These are phyloP conservation scores for Neurospora africana DNA, from an alignment of 495 filamentous ascomycete genomes.

Conservation along the genomic window DNA sequence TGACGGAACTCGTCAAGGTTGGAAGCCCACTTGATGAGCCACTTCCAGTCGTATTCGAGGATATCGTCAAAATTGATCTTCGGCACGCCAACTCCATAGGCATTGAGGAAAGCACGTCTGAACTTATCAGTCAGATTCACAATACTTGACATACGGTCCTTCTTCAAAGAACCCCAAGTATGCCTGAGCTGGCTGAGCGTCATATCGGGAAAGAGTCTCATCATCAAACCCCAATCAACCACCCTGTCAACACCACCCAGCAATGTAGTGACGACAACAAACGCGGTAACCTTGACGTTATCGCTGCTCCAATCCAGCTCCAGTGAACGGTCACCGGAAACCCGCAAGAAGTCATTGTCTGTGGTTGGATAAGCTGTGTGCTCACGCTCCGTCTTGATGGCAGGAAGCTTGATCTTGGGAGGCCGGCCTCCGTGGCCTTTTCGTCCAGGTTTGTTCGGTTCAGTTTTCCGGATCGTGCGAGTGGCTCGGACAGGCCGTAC, in stretches of 20 bases:
- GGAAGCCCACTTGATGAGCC: conserved; percentile 59
- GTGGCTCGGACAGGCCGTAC: neutral
- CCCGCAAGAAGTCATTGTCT: conserved; percentile 27
- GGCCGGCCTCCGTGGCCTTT: conserved; percentile 7
- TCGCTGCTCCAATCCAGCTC: conserved; percentile 30
- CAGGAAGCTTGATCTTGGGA: conserved; percentile 22
- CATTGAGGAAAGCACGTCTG: conserved; percentile 61
- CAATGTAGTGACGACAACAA: conserved; percentile 61
- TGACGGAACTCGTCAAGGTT: conserved; percentile 29
- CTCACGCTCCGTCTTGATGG: conserved; percentile 28
- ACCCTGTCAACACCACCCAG: conserved; percentile 59
- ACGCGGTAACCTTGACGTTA: conserved; percentile 50
- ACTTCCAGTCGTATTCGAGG: conserved; percentile 64
- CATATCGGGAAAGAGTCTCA: conserved; percentile 53
- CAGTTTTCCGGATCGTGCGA: neutral
- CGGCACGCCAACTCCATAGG: conserved; percentile 61
- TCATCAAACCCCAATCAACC: conserved; percentile 66
- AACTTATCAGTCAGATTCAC: conserved; percentile 66
- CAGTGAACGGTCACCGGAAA: conserved; percentile 14
- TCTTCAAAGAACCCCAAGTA: conserved; percentile 48
- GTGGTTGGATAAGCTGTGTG: conserved; percentile 27
- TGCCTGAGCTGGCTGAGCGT: conserved; percentile 44
- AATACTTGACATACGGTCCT: conserved; percentile 50
- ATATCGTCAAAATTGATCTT: conserved; percentile 62
- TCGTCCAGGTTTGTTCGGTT: neutral